Evolutionary conservation across 306 rosid species (phyloP).

Genomic region (Hippophae tibetana): DNA sequence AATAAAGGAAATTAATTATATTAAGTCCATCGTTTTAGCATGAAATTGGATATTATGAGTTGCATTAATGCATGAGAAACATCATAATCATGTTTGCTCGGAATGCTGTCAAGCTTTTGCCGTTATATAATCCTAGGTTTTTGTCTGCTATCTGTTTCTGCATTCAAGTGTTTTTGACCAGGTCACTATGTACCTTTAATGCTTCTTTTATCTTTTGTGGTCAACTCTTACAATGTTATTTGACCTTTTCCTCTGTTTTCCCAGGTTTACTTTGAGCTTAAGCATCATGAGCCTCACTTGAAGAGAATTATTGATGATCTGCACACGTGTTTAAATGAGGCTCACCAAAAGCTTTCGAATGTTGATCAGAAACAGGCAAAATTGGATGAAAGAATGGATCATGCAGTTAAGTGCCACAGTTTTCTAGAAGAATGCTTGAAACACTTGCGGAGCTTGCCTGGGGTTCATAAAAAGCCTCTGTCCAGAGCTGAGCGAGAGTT

Average conservation of each 20-base stretch:
- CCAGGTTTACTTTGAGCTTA: conserved; percentile 77
- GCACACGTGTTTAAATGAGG: conserved; percentile 49
- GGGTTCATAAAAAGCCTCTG: conserved; percentile 67
- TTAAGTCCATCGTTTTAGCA: too few species aligned
- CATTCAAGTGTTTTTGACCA: too few species aligned
- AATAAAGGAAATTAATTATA: too few species aligned
- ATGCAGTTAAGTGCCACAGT: conserved; percentile 48
- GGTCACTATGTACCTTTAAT: not conserved
- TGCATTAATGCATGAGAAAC: too few species aligned
- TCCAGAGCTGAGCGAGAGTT: conserved; percentile 80
- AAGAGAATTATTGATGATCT: conserved; percentile 66
- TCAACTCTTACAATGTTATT: conserved; percentile 1
- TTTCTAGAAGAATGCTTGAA: conserved; percentile 69
- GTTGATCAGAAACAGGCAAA: conserved; percentile 47
- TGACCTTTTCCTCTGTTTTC: conserved; percentile 6
- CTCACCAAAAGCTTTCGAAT: conserved; percentile 47
- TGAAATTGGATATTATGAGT: too few species aligned
- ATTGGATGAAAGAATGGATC: conserved; percentile 46
- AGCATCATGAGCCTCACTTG: conserved; percentile 82
- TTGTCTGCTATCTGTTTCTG: too few species aligned
- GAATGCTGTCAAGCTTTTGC: too few species aligned
- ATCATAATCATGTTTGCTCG: too few species aligned
- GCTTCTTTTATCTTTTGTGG: conserved; percentile 8
- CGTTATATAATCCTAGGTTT: too few species aligned
- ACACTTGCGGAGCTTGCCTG: conserved; percentile 55